Evolutionary conservation across 1,139 yeast species (phyloP).

Genomic region (Protomyces inouyei): DNA sequence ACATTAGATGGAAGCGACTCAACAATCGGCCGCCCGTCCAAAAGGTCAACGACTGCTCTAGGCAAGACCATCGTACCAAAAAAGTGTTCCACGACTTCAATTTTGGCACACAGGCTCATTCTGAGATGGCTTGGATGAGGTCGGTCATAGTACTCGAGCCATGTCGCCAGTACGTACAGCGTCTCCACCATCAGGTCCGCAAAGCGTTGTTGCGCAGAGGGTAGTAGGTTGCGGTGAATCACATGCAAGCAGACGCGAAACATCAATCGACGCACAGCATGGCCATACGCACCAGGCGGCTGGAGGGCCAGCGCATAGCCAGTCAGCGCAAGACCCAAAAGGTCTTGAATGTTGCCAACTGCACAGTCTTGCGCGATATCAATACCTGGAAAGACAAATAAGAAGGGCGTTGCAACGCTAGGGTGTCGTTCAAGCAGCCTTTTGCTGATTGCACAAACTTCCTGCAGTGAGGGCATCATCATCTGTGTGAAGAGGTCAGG

Average conservation of each 20-base stretch:
- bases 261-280: neutral
- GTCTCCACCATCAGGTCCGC: neutral
- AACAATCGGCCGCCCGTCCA: neutral
- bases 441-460: neutral
- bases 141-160: neutral
- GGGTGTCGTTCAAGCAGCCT: neutral
- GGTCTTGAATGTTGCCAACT: neutral
- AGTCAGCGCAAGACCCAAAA: neutral
- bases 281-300: neutral
- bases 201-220: neutral
- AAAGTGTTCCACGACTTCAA: neutral
- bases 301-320: neutral
- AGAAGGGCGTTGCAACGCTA: neutral
- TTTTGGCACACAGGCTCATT: neutral
- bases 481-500: neutral
- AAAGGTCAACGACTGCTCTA: neutral
- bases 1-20: too few relatives aligned
- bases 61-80: neutral
- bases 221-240: neutral
- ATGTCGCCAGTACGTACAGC: neutral
- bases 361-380: neutral
- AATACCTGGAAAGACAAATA: neutral
- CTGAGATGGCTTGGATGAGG: neutral
- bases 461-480: neutral
- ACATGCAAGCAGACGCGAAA: neutral